Evolutionary conservation across 2,329 filamentous ascomycete species (phyloP).

Genomic region (Myriosclerotinia curreyana): DNA sequence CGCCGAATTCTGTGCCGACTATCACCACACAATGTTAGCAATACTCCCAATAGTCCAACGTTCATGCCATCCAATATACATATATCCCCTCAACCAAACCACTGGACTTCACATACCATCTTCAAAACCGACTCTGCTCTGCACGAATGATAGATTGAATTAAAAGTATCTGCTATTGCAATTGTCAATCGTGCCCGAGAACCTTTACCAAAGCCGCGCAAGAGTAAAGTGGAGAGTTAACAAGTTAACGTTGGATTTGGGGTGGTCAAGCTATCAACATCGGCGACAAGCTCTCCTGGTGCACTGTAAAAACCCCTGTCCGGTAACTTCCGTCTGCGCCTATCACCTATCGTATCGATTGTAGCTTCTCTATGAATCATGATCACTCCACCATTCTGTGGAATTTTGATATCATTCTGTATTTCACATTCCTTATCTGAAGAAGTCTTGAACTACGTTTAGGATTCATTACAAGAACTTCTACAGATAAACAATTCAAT

Average conservation of each 20-base stretch:
- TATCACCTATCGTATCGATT: constrained; percentile 4
- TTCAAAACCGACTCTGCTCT: constrained; percentile 25
- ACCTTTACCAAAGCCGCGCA: constrained; percentile 16
- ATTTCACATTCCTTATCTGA: background rate
- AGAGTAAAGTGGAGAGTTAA: constrained; percentile 18
- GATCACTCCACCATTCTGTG: constrained; percentile 2
- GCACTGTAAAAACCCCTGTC: constrained; percentile 26
- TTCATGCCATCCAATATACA: constrained; percentile 15
- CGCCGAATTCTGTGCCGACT: constrained; percentile 98
- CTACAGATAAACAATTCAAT: constrained; percentile 48
- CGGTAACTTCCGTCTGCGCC: constrained; percentile 30
- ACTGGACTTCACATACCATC: constrained; percentile 30
- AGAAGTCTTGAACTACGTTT: background rate
- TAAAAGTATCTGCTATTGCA: constrained; percentile 17
- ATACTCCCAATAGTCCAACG: background rate
- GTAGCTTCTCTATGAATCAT: background rate
- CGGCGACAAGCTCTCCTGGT: constrained; percentile 28
- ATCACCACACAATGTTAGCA: constrained; percentile 31
- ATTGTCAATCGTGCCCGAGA: constrained; percentile 23
- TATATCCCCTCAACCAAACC: background rate
- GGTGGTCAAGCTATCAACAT: constrained; percentile 25
- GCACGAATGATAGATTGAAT: constrained; percentile 4
- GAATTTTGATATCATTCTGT: background rate
- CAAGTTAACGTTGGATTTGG: constrained; percentile 18
- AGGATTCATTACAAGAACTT: background rate